Evolutionary conservation across 2,329 filamentous ascomycete genomes (phyloP).

Genomic region (Ophiostoma sp.): DNA sequence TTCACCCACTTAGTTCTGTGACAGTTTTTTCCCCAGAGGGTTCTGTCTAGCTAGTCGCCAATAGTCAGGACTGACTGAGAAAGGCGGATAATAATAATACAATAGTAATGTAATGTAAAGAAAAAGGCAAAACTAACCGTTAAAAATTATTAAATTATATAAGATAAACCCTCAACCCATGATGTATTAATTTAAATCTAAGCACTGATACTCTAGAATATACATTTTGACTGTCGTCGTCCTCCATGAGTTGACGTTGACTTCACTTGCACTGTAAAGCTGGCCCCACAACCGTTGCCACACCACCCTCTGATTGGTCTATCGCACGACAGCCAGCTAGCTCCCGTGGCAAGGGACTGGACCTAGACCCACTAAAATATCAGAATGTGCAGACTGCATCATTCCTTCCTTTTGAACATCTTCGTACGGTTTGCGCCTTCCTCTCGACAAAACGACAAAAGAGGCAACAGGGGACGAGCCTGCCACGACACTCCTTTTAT

Average conservation of each 20-base stretch:
- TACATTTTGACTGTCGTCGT: too few relatives aligned
- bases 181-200: too few relatives aligned
- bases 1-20: too few relatives aligned
- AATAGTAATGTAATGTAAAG: too few relatives aligned
- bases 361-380: conserved; percentile 21
- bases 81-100: too few relatives aligned
- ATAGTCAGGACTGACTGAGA: too few relatives aligned
- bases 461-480: neutral
- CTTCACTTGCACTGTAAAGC: neutral
- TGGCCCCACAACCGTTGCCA: neutral
- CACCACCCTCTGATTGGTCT: neutral
- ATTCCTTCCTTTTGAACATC: conserved; percentile 28
- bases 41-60: too few relatives aligned
- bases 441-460: neutral
- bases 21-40: too few relatives aligned
- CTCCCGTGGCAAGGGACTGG: neutral
- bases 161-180: too few relatives aligned
- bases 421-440: neutral
- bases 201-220: neutral
- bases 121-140: too few relatives aligned
- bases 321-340: neutral
- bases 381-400: conserved; percentile 18
- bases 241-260: neutral
- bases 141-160: too few relatives aligned
- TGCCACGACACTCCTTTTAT: neutral